Conservation (phyloP, 306 rosid species). For the Glycine soja region DNA sequence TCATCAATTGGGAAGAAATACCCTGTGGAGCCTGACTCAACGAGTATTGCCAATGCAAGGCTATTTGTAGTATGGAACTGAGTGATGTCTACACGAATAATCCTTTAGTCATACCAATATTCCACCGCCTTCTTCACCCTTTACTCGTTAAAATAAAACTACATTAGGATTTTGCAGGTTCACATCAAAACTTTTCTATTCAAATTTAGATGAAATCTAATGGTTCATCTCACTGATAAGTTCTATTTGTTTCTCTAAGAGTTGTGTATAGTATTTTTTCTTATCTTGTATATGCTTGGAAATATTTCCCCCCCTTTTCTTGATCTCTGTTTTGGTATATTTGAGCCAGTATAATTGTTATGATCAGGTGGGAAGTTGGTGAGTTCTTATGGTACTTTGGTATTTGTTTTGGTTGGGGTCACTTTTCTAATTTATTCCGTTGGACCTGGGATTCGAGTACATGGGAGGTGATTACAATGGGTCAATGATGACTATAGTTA, state of each 20-base stretch:
- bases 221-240: not conserved
- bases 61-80: not conserved
- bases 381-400: no score
- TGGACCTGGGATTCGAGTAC: no score
- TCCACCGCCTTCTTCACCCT: no score
- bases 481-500: no score
- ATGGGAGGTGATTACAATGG: no score
- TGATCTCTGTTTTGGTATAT: not conserved
- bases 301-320: not conserved
- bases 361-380: not conserved
- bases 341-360: constrained; percentile 9
- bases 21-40: constrained; percentile 13
- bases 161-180: not conserved
- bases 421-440: no score
- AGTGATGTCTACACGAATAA: no score
- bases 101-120: no score
- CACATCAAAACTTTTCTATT: constrained; percentile 5
- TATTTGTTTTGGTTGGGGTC: no score
- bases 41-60: constrained; percentile 12
- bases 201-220: constrained; percentile 26
- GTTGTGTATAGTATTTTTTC: not conserved
- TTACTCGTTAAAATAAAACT: not conserved
- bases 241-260: constrained; percentile 16
- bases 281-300: not conserved
- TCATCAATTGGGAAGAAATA: constrained; percentile 3